Evolutionary conservation across 306 rosid species (phyloP).

Genomic region (Castanea mollissima): DNA sequence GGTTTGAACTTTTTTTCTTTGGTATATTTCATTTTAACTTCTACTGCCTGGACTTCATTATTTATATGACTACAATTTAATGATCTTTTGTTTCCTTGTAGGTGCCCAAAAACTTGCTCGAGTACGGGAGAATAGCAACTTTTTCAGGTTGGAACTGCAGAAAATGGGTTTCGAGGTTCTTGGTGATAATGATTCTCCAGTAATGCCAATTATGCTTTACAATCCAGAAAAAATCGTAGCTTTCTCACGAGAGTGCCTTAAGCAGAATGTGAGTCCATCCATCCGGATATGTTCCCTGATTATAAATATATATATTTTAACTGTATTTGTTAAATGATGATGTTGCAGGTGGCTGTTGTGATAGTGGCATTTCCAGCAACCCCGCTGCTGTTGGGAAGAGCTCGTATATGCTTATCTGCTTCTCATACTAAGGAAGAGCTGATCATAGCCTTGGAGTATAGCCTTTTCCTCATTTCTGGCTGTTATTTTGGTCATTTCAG

Average conservation of each 20-base stretch:
- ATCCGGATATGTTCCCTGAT: not conserved
- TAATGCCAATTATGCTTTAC: conserved; percentile 91
- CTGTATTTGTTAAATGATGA: not conserved
- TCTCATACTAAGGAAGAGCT: conserved; percentile 85
- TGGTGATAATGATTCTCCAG: conserved; percentile 75
- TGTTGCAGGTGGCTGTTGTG: conserved; percentile 70
- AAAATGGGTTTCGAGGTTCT: conserved; percentile 82
- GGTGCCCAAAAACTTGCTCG: conserved; percentile 82
- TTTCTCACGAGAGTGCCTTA: conserved; percentile 84
- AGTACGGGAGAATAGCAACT: conserved; percentile 79
- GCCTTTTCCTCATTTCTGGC: too few relatives aligned
- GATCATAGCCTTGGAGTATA: conserved; percentile 49
- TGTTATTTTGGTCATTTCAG: too few relatives aligned
- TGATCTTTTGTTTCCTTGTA: conserved; percentile 9
- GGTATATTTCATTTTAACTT: not conserved
- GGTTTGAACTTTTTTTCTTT: conserved; percentile 35
- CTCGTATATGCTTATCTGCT: conserved; percentile 86
- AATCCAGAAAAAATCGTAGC: conserved; percentile 82
- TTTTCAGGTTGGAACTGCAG: conserved; percentile 83
- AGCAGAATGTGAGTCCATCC: conserved; percentile 57
- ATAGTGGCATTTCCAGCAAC: conserved; percentile 91
- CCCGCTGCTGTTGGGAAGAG: conserved; percentile 77
- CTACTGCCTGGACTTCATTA: not conserved
- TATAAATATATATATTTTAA: not conserved
- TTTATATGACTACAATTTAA: not conserved